Evolutionary conservation across 179 eudicot genomes (phyloP), one percentile per base, ranked within the genome.

Genomic region (Corrigiola litoralis): DNA sequence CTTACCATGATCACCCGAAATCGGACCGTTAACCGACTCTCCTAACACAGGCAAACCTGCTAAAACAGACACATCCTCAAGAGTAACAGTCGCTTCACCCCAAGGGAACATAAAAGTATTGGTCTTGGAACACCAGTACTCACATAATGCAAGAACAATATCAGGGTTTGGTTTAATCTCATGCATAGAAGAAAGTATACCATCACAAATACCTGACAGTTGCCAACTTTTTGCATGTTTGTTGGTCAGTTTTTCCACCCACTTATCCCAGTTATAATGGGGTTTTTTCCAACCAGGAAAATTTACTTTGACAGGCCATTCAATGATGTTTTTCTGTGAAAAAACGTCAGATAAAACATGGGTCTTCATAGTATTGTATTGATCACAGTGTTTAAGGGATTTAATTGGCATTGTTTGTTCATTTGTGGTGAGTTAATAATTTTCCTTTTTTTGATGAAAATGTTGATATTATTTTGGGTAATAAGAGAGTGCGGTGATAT

Each of bases 51-150:
- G 65, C 33, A 72, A 57, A 27, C 75, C 75, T 9, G 21, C 40
- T 32, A 72, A 72, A 24, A 58, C 32, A 47, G 23, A 56, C 2
- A 72, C 53, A 41, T 71, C 75, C 14, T 71, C 69, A n/a, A 64
- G 56, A 25, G 75, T 63, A 13, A 71, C 57, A 20, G 65, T 65
- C 2, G 66, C 37, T 49, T 65, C 70, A 14, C 70, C 75, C 66
- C 65, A 72, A 6, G 76, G 71, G 28, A 65, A 72, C 1, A 72
- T 16, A 3, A 80, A 81, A 13, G 76, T 71, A 18, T 51, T 72
- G 3, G 71, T 70, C 70, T 77, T 25, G 3, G 71, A 62, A 17
- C 66, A 58, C 76, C 71, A 72, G 59, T 23, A 66, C 14, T 72
- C 76, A 65, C 47, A 23, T 37, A 72, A 41, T 40, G 32, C 66